Percentiles rank a stretch among this genome's conserved stretches.
Evolutionary conservation across 768 basidiomycete genomes (phyloP).

Genomic region (Boletus subparvulus): DNA sequence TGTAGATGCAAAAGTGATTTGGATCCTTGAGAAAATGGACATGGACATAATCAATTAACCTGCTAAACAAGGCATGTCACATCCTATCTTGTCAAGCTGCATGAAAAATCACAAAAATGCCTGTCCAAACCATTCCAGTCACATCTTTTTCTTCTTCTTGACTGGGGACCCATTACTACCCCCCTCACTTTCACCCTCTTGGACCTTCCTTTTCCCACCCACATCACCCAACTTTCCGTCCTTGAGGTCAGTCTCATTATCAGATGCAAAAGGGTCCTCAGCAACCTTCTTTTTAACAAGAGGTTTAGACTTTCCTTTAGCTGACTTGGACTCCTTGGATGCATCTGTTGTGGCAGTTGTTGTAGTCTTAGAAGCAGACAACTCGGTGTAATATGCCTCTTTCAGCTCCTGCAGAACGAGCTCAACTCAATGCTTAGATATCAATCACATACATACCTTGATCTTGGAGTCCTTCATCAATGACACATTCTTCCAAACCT

Average conservation of each 20-base stretch:
- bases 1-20: neutral
- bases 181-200: constrained; percentile 31
- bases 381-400: constrained; percentile 57
- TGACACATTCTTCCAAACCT: constrained; percentile 70
- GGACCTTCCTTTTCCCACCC: constrained; percentile 10
- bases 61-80: too few species aligned
- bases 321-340: constrained; percentile 20
- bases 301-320: constrained; percentile 37
- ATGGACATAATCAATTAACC: neutral
- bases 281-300: constrained; percentile 46
- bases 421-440: neutral
- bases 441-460: constrained; percentile 44
- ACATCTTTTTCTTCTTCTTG: constrained; percentile 37
- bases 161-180: constrained; percentile 31
- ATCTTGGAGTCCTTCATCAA: constrained; percentile 60
- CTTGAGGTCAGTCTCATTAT: constrained; percentile 33
- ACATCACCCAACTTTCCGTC: constrained; percentile 15
- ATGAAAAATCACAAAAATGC: neutral
- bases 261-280: constrained; percentile 57
- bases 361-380: constrained; percentile 34
- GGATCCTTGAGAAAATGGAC: neutral
- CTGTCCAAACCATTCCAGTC: neutral
- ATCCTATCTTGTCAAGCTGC: neutral
- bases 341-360: constrained; percentile 18
- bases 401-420: constrained; percentile 50